Evolutionary conservation across 139 green algal genomes (phyloP).

Genomic region (Tetratostichococcus sp.): DNA sequence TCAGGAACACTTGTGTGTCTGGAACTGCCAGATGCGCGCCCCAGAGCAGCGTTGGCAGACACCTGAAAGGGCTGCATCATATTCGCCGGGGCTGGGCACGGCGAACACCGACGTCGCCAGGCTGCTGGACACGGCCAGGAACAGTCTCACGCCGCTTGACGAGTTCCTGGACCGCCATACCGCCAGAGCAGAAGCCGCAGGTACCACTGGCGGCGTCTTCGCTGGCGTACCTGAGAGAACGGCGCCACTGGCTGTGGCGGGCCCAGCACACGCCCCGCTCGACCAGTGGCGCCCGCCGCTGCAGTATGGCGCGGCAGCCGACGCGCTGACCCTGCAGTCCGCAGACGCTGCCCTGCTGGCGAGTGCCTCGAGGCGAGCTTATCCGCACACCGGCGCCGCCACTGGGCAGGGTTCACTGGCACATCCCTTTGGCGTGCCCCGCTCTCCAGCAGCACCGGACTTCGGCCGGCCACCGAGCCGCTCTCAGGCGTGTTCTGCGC

Average conservation of each 20-base stretch:
- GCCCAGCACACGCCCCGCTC: neutral
- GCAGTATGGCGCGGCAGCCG: too few species aligned
- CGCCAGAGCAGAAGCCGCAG: too few species aligned
- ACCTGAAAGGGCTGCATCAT: neutral
- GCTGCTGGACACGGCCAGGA: neutral
- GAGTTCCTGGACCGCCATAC: neutral
- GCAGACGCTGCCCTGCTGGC: neutral
- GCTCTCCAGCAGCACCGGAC: neutral
- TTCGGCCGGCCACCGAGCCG: neutral
- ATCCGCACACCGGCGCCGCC: neutral
- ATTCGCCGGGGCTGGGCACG: neutral
- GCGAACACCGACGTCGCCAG: neutral
- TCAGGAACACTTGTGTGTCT: too few species aligned
- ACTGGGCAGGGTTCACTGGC: neutral
- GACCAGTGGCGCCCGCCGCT: neutral
- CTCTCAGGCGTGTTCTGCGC: neutral
- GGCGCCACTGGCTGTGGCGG: too few species aligned
- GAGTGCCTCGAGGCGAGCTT: neutral
- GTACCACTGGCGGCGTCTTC: too few species aligned
- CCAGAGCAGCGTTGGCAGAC: neutral
- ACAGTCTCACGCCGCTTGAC: neutral
- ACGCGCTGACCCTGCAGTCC: neutral
- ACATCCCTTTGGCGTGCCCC: neutral
- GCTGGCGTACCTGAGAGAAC: too few species aligned
- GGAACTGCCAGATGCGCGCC: neutral